Conservation (phyloP, 1,284 basidiomycete genomes). For the Ceratobasidium sp. region DNA sequence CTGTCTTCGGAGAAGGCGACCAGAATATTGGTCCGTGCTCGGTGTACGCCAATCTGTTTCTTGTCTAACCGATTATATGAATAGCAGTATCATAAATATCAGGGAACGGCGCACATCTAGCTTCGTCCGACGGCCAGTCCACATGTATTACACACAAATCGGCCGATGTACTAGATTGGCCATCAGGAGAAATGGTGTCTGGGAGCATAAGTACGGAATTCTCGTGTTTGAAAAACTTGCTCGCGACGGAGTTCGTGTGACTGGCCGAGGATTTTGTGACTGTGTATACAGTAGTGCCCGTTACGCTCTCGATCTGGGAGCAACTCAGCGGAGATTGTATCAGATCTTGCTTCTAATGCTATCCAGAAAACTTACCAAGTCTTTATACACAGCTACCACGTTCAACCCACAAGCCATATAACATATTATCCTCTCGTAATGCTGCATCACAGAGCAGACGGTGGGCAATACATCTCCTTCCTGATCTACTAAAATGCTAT, state of each 20-base stretch:
- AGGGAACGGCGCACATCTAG: conserved; percentile 5
- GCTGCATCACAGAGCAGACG: not conserved
- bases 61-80: conserved; percentile 14
- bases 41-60: not conserved
- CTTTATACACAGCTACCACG: not conserved
- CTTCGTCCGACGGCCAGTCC: conserved; percentile 7
- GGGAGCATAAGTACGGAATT: conserved; percentile 6
- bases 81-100: not conserved
- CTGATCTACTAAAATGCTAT: conserved; percentile 13
- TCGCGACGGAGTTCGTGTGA: not conserved
- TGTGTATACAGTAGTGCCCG: not conserved
- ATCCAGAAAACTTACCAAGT: conserved; percentile 3
- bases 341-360: not conserved
- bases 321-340: not conserved
- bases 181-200: not conserved
- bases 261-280: not conserved
- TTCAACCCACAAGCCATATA: conserved; percentile 24
- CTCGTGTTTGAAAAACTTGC: not conserved
- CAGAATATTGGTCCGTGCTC: conserved; percentile 3
- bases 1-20: conserved; percentile 12
- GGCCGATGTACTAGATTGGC: not conserved
- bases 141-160: conserved; percentile 22
- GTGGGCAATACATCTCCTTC: conserved; percentile 16
- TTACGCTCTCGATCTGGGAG: conserved; percentile 15
- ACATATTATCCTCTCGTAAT: conserved; percentile 1